phyloP scores from a whole-genome alignment of 1,139 yeast species.

The Debaryomyces singareniensis region DNA sequence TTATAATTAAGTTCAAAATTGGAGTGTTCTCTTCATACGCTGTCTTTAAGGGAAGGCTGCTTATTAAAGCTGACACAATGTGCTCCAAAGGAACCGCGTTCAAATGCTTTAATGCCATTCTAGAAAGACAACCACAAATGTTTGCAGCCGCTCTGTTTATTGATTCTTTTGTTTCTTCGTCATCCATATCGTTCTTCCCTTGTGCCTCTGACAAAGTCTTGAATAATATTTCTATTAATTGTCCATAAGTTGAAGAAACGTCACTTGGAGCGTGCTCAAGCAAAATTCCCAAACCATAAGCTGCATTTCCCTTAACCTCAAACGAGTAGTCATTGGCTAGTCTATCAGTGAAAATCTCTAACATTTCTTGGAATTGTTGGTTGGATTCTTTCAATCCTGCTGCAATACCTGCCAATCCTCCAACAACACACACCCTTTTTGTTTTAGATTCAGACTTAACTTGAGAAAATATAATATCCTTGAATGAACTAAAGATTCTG shows the following conservation, averaged over 20 bases:
- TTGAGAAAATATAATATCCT: constrained; percentile 56
- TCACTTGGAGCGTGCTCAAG: constrained; percentile 55
- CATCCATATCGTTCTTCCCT: constrained; percentile 55
- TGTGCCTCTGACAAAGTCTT: constrained; percentile 75
- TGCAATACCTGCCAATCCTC: constrained; percentile 86
- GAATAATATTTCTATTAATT: constrained; percentile 70
- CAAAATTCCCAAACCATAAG: constrained; percentile 88
- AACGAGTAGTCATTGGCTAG: constrained; percentile 72
- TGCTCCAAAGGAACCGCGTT: constrained; percentile 73
- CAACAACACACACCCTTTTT: constrained; percentile 81
- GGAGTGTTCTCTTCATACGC: constrained; percentile 94
- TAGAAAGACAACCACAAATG: constrained; percentile 95
- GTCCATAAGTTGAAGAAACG: constrained; percentile 58
- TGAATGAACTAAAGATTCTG: constrained; percentile 67
- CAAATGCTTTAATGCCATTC: constrained; percentile 75
- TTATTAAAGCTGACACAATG: constrained; percentile 69
- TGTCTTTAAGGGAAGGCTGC: constrained; percentile 78
- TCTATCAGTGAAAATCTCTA: constrained; percentile 62
- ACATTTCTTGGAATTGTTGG: constrained; percentile 62
- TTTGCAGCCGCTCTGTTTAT: constrained; percentile 85
- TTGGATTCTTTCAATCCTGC: constrained; percentile 66
- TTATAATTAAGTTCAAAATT: constrained; percentile 70
- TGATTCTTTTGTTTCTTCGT: constrained; percentile 75
- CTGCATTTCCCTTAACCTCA: constrained; percentile 93
- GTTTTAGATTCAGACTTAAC: constrained; percentile 58